Evolutionary conservation across 257 asterid species (phyloP), one percentile per base, ranked within the genome.

Genomic region (Voacanga thouarsii): DNA sequence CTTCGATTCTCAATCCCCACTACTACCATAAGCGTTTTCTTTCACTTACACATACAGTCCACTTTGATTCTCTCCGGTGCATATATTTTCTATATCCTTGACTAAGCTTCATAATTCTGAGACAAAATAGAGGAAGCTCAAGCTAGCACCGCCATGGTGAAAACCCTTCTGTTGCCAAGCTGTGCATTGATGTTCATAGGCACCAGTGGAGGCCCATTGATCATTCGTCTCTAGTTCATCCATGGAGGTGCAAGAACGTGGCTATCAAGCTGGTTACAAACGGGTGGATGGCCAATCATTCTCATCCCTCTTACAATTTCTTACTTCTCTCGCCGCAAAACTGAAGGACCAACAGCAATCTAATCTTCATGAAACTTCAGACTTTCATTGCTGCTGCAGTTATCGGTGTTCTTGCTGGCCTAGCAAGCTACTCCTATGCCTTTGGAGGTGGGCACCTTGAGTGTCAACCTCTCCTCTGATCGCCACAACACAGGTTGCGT

Each of bases 151-250:
- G 9, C 23, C 51, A 39, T 63, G 26, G 78, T 64, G 37, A 80
- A 64, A 14, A 2, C 19, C 12, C 59, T 84, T 28, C 75, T 78
- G 0, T 4, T 78, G 0, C 61, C 78, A 28, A 75, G 64, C 79
- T 30, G 69, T 28, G 1, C 75, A 1, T 1, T 77, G 6, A 78
- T 81, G 15, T 4, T 47, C 60, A 49, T 79, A 2, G 82, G 85
- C 12, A 57, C 14, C 50, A 70, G 77, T 16, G 83, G 79, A 6
- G 81, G 83, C 4, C 87, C 87, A 0, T 16, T 84, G 23, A 67
- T 78, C 77, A 69, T 63, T 61, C 83, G 85, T 1, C 81, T 84
- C 49, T 84, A 84, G 56, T 84, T 78, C 75, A 12, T 84, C 39
- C 78, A 63, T 18, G 85, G 87, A 0, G 87, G 87, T 56, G 41